These are phyloP conservation scores for Suhomyces kilbournensis DNA, from an alignment of 805 yeast species.

Conservation along the genomic window DNA sequence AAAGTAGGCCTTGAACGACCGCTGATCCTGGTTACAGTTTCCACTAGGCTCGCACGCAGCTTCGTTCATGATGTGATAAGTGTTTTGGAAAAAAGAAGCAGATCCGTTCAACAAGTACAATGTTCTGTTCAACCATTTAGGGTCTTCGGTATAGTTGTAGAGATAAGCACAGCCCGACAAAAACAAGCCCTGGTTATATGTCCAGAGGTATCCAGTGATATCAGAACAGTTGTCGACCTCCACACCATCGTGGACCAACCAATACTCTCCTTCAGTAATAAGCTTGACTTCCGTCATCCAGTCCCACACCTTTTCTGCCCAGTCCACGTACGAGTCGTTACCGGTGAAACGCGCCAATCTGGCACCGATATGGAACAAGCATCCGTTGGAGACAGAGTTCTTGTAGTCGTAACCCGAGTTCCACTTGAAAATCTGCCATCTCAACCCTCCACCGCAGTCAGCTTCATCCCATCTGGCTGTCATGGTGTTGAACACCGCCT, in stretches of 20 bases:
- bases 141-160: constrained; percentile 67
- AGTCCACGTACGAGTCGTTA: constrained; percentile 37
- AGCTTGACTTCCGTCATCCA: constrained; percentile 43
- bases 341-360: constrained; percentile 42
- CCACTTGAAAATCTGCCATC: constrained; percentile 51
- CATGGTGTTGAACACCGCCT: constrained; percentile 46
- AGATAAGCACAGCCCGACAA: constrained; percentile 78
- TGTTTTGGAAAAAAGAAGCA: constrained; percentile 47
- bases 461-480: constrained; percentile 41
- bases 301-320: constrained; percentile 43
- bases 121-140: constrained; percentile 65
- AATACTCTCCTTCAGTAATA: constrained; percentile 40
- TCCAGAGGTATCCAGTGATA: constrained; percentile 67
- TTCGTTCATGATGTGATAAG: constrained; percentile 59
- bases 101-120: constrained; percentile 53
- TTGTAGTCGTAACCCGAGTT: constrained; percentile 46
- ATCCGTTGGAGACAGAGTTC: constrained; percentile 44
- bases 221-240: constrained; percentile 58
- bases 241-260: constrained; percentile 77
- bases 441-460: constrained; percentile 41
- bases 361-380: constrained; percentile 44
- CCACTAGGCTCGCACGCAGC: constrained; percentile 71
- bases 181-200: constrained; percentile 80
- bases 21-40: constrained; percentile 80
- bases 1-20: constrained; percentile 87